phyloP scores from a whole-genome alignment of 1,284 basidiomycete genomes.

The Malassezia vespertilionis region DNA sequence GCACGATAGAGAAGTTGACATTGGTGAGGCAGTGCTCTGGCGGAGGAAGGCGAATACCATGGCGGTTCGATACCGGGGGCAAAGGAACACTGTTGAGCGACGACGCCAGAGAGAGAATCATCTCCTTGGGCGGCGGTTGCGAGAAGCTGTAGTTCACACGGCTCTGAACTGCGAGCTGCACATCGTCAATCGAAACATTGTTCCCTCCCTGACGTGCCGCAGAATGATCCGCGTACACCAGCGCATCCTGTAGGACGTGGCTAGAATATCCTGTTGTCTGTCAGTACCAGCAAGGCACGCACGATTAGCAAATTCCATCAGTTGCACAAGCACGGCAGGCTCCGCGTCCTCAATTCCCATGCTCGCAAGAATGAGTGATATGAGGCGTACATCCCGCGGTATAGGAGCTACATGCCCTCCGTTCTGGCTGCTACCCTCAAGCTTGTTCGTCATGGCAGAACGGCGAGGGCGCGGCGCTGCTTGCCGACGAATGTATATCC shows the following conservation, averaged over 20 bases:
- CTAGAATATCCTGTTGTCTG: slow-evolving; percentile 61
- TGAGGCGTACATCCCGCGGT: slow-evolving; percentile 79
- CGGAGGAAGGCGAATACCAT: slow-evolving; percentile 80
- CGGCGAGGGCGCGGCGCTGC: background rate
- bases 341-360: slow-evolving; percentile 91
- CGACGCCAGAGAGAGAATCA: slow-evolving; percentile 73
- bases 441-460: slow-evolving; percentile 13
- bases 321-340: slow-evolving; percentile 81
- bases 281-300: slow-evolving; percentile 16
- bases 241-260: slow-evolving; percentile 78
- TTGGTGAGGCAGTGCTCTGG: slow-evolving; percentile 70
- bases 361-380: slow-evolving; percentile 80
- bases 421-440: background rate
- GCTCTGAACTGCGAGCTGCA: slow-evolving; percentile 79
- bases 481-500: slow-evolving; percentile 1
- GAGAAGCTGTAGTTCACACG: slow-evolving; percentile 89
- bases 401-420: slow-evolving; percentile 16
- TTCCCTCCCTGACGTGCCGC: slow-evolving; percentile 23
- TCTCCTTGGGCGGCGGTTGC: slow-evolving; percentile 88
- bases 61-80: slow-evolving; percentile 84
- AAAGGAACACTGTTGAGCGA: slow-evolving; percentile 81
- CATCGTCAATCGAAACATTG: slow-evolving; percentile 66
- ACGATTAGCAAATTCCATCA: slow-evolving; percentile 88
- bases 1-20: slow-evolving; percentile 84
- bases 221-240: slow-evolving; percentile 87